Conservation (phyloP, 192 early-diverging fungal species). For the Endogone sp. region DNA sequence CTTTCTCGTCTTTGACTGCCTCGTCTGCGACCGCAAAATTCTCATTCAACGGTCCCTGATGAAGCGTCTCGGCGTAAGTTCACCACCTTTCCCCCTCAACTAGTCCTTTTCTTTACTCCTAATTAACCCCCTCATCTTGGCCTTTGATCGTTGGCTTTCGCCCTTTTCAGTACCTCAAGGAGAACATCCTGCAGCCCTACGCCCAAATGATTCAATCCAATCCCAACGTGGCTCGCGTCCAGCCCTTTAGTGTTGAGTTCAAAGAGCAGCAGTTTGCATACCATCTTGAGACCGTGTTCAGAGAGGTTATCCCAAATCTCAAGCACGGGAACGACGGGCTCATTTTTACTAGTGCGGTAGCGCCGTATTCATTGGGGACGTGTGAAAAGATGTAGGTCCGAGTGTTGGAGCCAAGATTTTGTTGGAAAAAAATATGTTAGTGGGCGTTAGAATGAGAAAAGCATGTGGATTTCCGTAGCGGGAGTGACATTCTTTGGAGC, state of each 20-base stretch:
- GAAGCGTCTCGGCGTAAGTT: slow-evolving; percentile 71
- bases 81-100: neutral
- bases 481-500: neutral
- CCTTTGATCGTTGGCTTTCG: neutral
- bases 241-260: slow-evolving; percentile 65
- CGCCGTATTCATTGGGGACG: slow-evolving; percentile 65
- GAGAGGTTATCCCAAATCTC: slow-evolving; percentile 51
- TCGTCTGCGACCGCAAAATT: slow-evolving; percentile 52
- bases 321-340: slow-evolving; percentile 71
- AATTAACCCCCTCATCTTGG: neutral
- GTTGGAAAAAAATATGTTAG: too few relatives aligned
- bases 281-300: slow-evolving; percentile 49
- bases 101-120: neutral
- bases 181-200: slow-evolving; percentile 65
- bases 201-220: slow-evolving; percentile 36
- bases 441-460: too few relatives aligned
- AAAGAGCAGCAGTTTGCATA: slow-evolving; percentile 71
- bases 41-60: slow-evolving; percentile 54
- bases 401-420: too few relatives aligned
- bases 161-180: slow-evolving; percentile 52
- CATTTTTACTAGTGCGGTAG: slow-evolving; percentile 64
- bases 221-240: slow-evolving; percentile 25
- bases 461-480: too few relatives aligned
- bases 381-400: slow-evolving; percentile 61
- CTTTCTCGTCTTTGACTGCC: slow-evolving; percentile 70